A percentile compares a stretch with the other conserved stretches of the same genome.
Evolutionary conservation across 2,329 filamentous ascomycete genomes (phyloP).

Genomic region (Diaporthe capsici): DNA sequence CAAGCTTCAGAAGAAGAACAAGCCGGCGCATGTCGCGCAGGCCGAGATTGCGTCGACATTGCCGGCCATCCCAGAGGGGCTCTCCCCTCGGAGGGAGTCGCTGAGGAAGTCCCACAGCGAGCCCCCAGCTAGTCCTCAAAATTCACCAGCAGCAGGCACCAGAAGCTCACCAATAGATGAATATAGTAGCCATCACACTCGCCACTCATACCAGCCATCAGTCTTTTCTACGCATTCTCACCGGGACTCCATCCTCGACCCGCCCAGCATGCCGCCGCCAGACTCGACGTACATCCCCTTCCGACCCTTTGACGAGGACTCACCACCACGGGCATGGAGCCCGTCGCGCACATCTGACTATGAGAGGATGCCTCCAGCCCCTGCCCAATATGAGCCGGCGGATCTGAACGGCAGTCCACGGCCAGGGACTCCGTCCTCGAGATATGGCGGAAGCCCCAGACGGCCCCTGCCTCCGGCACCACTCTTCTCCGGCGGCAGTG

Average conservation of each 20-base stretch:
- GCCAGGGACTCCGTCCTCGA: slow-evolving; percentile 90
- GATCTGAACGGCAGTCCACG: slow-evolving; percentile 92
- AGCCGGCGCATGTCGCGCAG: slow-evolving; percentile 48
- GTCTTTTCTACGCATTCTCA: slow-evolving; percentile 62
- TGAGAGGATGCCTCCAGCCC: slow-evolving; percentile 78
- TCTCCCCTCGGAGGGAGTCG: slow-evolving; percentile 59
- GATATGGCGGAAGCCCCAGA: slow-evolving; percentile 89
- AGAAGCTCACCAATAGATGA: slow-evolving; percentile 58
- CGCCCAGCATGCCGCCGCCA: slow-evolving; percentile 72
- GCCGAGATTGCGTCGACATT: slow-evolving; percentile 57
- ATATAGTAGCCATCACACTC: slow-evolving; percentile 60
- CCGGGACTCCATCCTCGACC: slow-evolving; percentile 69
- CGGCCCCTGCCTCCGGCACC: slow-evolving; percentile 91
- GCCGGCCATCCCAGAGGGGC: slow-evolving; percentile 66
- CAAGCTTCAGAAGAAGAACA: slow-evolving; percentile 65
- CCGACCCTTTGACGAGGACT: slow-evolving; percentile 61
- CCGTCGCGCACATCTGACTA: slow-evolving; percentile 50
- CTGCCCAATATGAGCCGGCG: slow-evolving; percentile 83
- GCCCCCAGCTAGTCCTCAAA: slow-evolving; percentile 23
- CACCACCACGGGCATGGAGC: slow-evolving; percentile 63
- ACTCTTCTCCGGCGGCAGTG: slow-evolving; percentile 74
- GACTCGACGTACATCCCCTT: slow-evolving; percentile 75
- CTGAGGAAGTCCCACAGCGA: slow-evolving; percentile 52
- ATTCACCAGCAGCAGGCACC: slow-evolving; percentile 44
- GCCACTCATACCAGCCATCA: slow-evolving; percentile 67